Evolutionary conservation across 495 filamentous ascomycete genomes (phyloP).

Genomic region (Xylaria curta): DNA sequence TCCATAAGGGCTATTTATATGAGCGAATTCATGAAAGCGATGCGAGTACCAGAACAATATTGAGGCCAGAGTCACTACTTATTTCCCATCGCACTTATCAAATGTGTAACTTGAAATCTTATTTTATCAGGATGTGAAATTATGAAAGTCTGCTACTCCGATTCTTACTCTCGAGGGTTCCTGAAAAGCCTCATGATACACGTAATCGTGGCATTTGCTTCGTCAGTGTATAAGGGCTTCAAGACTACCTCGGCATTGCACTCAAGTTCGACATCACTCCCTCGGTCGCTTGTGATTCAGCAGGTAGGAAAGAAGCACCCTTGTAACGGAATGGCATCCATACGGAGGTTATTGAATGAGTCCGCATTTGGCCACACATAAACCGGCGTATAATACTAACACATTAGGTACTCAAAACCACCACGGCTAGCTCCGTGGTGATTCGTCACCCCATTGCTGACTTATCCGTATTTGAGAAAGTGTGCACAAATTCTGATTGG

Average conservation of each 20-base stretch:
- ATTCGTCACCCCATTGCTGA: not conserved
- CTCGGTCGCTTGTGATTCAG: not conserved
- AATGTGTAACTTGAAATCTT: not conserved
- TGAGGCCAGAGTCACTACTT: not conserved
- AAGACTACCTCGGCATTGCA: not conserved
- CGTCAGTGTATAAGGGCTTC: not conserved
- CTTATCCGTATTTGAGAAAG: not conserved
- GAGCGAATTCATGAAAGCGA: not conserved
- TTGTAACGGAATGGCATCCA: not conserved
- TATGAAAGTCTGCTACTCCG: not conserved
- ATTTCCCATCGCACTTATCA: not conserved
- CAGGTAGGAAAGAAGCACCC: not conserved
- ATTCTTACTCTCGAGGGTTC: not conserved
- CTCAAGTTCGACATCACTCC: not conserved
- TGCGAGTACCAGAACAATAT: not conserved
- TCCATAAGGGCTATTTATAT: not conserved
- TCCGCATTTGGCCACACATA: not conserved
- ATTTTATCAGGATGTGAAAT: not conserved
- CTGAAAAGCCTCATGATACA: not conserved
- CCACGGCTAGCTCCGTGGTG: no score
- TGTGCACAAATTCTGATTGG: not conserved
- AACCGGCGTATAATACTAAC: not conserved
- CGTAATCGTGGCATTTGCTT: not conserved
- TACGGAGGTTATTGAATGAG: not conserved
- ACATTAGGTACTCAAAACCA: not conserved